A percentile compares a stretch with the other conserved stretches of the same genome.
phyloP scores from a whole-genome alignment of 495 filamentous ascomycete species.

The Annulohypoxylon maeteangense region DNA sequence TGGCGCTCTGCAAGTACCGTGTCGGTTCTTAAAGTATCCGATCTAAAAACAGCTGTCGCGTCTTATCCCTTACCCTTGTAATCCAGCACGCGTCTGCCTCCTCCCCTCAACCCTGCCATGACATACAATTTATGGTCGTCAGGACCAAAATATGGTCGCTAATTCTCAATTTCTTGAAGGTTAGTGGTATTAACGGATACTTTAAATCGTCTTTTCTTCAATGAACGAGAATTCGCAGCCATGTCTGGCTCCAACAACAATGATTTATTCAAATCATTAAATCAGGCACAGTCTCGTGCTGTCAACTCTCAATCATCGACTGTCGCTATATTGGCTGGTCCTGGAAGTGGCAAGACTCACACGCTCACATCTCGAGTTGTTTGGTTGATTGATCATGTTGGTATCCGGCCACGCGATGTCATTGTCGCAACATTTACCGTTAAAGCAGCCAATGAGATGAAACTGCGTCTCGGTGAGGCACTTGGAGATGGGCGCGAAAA shows the following conservation, averaged over 20 bases:
- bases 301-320: constrained; percentile 82
- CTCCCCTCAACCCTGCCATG: neutral
- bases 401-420: constrained; percentile 87
- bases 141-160: neutral
- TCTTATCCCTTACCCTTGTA: constrained; percentile 14
- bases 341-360: constrained; percentile 90
- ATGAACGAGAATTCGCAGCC: constrained; percentile 17
- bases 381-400: constrained; percentile 84
- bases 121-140: neutral
- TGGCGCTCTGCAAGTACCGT: constrained; percentile 21
- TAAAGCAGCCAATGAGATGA: constrained; percentile 97
- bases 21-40: constrained; percentile 6
- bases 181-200: neutral
- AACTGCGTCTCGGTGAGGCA: constrained; percentile 80
- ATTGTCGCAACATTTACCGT: constrained; percentile 98
- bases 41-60: constrained; percentile 31
- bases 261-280: constrained; percentile 78
- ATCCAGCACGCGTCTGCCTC: constrained; percentile 12
- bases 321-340: constrained; percentile 90
- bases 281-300: constrained; percentile 82
- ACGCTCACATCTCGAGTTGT: constrained; percentile 94
- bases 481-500: constrained; percentile 81
- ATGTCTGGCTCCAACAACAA: constrained; percentile 49
- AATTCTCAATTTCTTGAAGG: neutral
- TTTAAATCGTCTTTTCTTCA: neutral